Evolutionary conservation across 2,329 filamentous ascomycete genomes (phyloP), one percentile per base, ranked within the genome.

Genomic region (Rutstroemia sp.): DNA sequence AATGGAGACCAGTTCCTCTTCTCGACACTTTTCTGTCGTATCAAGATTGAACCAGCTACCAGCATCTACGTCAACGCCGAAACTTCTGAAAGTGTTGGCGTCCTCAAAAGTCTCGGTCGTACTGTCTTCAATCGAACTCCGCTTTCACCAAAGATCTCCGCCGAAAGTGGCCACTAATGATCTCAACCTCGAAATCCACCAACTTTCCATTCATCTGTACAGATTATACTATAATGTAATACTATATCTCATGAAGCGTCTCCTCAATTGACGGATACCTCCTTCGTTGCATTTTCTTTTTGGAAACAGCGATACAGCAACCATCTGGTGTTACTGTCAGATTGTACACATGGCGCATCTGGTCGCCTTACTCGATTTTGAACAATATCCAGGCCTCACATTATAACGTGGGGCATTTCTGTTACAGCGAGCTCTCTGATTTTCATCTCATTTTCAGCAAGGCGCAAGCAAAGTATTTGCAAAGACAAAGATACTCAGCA

Each of bases 1-100:
- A 88, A 90, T 61, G 94, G 92, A 59, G 92, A 96, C 65, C 90
- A 92, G 65, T 97, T 95, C 70, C 79, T 96, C 45, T 96, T 96
- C 73, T 96, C 94, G 2, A 95, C 91, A 10, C 77, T 99, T 16
- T 96, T 97, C 72, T 96, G 92, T 75, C 86, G 86, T 67, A 88
- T 97, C 73, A 85, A 85, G 63, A 87, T 82, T 30, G 77, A 80
- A 41, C 75, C 78, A 14, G 74, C 80, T 39, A 80, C 79, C 47
- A 81, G 78, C 59, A 76, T 81, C 61, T 79, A 82, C 62, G 74
- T 85, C 47, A 74, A 80, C 48, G 72, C 76, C 61, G 69, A 74
- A 47, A 67, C 63, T 51, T 58, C 73, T 18, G 74, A 75, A 58
- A 74, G 77, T 48, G 73, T 74, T 54, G 75, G 75, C 68, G 82